These are phyloP conservation scores for Fusarium nygamai DNA, from an alignment of 2,329 filamentous ascomycete genomes.

Conservation along the genomic window DNA sequence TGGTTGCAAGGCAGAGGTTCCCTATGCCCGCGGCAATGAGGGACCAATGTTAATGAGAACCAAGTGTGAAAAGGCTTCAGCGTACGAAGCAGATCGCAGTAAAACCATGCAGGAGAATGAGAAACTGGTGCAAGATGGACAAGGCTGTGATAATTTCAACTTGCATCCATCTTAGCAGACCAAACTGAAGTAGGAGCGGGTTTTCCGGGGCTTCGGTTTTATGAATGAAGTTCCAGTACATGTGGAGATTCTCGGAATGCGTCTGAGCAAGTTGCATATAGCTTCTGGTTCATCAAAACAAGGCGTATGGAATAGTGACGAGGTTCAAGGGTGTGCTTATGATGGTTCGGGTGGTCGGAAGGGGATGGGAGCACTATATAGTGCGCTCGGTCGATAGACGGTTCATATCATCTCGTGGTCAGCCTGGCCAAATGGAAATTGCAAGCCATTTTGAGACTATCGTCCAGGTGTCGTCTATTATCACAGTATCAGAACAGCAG, in stretches of 20 bases:
- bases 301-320: neutral
- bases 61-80: neutral
- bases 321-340: constrained; percentile 16
- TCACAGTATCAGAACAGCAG: constrained; percentile 8
- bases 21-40: neutral
- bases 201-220: constrained; percentile 4
- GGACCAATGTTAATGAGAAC: neutral
- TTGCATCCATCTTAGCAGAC: constrained; percentile 8
- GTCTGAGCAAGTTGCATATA: neutral
- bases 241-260: neutral
- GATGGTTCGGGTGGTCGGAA: constrained; percentile 32
- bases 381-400: neutral
- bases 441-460: neutral
- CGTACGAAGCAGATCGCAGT: neutral
- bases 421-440: constrained; percentile 1
- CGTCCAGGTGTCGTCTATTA: neutral
- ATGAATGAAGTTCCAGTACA: neutral
- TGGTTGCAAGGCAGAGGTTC: neutral
- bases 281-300: neutral
- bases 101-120: neutral
- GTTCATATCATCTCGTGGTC: constrained; percentile 12
- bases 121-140: neutral
- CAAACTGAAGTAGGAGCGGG: neutral
- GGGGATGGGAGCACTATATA: constrained; percentile 8
- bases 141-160: neutral